Conservation (phyloP, 2,329 filamentous ascomycete species). For the Sporothrix variecibatus region DNA sequence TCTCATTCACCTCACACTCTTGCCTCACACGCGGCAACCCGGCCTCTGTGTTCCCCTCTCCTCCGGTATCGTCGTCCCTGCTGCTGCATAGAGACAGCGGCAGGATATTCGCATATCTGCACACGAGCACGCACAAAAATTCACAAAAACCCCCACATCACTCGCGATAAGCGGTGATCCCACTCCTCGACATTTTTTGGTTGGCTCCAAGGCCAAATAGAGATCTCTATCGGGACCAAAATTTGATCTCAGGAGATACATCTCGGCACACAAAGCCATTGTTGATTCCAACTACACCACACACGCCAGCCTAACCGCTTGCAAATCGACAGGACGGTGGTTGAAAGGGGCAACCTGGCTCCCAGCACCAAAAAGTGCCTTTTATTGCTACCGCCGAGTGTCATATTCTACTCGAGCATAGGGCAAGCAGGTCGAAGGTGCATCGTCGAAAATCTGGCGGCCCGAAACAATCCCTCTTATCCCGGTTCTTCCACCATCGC, state of each 20-base stretch:
- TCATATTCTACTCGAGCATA: background rate
- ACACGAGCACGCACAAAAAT: slow-evolving; percentile 14
- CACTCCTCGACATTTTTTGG: background rate
- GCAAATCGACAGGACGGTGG: background rate
- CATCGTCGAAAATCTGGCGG: background rate
- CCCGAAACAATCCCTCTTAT: background rate
- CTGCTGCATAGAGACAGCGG: slow-evolving; percentile 7
- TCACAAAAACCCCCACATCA: slow-evolving; percentile 34
- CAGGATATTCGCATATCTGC: slow-evolving; percentile 16
- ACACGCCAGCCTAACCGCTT: background rate
- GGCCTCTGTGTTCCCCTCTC: background rate
- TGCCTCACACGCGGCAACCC: background rate
- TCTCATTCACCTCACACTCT: slow-evolving; percentile 3
- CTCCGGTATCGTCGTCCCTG: slow-evolving; percentile 19
- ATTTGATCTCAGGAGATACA: background rate
- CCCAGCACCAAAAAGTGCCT: background rate
- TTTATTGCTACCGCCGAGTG: background rate
- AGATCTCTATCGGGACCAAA: background rate
- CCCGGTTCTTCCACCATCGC: background rate
- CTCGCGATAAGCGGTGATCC: slow-evolving; percentile 28
- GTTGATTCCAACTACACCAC: background rate
- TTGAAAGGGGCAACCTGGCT: background rate
- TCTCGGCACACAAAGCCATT: slow-evolving; percentile 2
- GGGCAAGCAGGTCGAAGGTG: background rate
- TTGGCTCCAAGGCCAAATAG: background rate